Percentiles rank a stretch among this genome's conserved stretches.
Evolutionary conservation across 75 land plant species (phyloP).

Genomic region (Pseudotsuga menziesii): DNA sequence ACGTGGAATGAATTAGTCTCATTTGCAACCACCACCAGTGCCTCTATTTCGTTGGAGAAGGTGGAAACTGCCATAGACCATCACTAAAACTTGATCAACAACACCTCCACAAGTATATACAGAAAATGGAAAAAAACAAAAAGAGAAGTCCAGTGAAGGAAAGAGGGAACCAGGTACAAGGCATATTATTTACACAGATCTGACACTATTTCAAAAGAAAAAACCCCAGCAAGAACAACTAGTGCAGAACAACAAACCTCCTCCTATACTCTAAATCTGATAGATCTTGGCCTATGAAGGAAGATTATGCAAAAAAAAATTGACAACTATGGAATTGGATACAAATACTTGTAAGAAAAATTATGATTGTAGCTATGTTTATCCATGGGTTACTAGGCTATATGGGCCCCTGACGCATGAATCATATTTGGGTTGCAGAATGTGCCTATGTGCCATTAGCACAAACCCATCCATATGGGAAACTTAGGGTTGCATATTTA

Average conservation of each 20-base stretch:
- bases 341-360: background rate
- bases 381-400: background rate
- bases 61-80: constrained; percentile 40
- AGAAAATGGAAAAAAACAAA: background rate
- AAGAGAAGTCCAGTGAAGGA: background rate
- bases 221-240: too few relatives aligned
- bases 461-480: too few relatives aligned
- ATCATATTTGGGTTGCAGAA: too few relatives aligned
- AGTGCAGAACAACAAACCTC: background rate
- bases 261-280: background rate
- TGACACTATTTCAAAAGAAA: too few relatives aligned
- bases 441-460: too few relatives aligned
- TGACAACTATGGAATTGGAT: background rate
- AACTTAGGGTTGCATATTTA: too few relatives aligned
- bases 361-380: background rate
- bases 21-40: constrained; percentile 36
- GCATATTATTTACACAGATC: background rate
- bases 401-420: background rate
- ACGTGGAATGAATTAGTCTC: constrained; percentile 49
- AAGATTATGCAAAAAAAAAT: background rate
- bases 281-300: constrained; percentile 3
- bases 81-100: constrained; percentile 1
- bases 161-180: background rate
- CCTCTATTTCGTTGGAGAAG: constrained; percentile 41
- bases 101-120: background rate